Evolutionary conservation across 805 yeast genomes (phyloP).

Genomic region (Blastobotrys chiropterorum): DNA sequence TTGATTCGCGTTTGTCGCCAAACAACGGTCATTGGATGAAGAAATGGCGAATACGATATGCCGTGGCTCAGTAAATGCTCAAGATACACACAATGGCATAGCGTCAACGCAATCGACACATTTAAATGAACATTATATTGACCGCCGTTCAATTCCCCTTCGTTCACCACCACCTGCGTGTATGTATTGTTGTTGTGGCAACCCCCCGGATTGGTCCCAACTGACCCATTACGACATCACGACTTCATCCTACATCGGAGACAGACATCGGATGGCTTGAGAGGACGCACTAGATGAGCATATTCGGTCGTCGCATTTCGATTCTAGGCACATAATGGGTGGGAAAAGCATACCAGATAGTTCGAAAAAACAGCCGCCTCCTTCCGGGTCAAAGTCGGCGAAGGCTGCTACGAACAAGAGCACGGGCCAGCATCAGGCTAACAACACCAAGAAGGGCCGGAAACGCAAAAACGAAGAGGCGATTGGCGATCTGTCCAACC

Average conservation of each 20-base stretch:
- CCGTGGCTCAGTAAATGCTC: too few species aligned
- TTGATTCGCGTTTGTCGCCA: too few species aligned
- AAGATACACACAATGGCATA: too few species aligned
- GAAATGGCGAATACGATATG: too few species aligned
- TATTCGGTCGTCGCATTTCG: not conserved
- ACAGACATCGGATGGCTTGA: not conserved
- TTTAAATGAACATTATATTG: too few species aligned
- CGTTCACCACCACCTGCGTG: too few species aligned
- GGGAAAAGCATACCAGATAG: not conserved
- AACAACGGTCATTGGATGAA: too few species aligned
- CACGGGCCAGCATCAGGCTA: too few species aligned
- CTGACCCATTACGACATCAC: not conserved
- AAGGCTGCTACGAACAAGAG: too few species aligned
- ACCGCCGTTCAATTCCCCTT: too few species aligned
- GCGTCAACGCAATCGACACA: too few species aligned
- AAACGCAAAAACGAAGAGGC: slow-evolving; percentile 17
- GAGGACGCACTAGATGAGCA: not conserved
- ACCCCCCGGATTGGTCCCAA: not conserved
- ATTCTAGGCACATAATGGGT: not conserved
- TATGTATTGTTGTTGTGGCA: not conserved
- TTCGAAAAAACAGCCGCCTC: not conserved
- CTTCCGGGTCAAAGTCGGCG: too few species aligned
- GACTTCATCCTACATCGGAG: not conserved
- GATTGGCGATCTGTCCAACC: not conserved
- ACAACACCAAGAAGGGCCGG: slow-evolving; percentile 15